Percentiles rank a stretch among this genome's conserved stretches.
phyloP scores from a whole-genome alignment of 2,329 filamentous ascomycete species.

The Exophiala phaeomuriformis region DNA sequence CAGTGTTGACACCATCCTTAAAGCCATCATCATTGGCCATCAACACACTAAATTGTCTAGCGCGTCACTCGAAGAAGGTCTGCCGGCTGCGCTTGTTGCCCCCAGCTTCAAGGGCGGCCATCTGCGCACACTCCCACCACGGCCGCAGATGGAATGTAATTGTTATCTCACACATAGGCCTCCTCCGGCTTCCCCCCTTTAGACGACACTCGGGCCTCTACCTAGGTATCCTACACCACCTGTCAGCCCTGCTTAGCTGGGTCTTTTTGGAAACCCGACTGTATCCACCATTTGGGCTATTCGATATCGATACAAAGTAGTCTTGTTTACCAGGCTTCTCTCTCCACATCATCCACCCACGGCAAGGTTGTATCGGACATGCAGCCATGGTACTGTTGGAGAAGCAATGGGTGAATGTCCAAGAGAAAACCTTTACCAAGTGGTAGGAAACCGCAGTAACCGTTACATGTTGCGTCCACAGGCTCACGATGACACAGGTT shows the following conservation, averaged over 20 bases:
- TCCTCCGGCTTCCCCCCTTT: neutral
- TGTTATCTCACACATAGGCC: neutral
- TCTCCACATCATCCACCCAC: neutral
- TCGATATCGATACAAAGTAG: neutral
- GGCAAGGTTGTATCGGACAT: constrained; percentile 15
- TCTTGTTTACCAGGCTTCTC: neutral
- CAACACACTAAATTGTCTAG: neutral
- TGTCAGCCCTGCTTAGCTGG: neutral
- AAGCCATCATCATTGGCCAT: neutral
- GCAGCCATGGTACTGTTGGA: constrained; percentile 45
- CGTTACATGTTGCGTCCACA: neutral
- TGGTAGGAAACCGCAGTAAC: constrained; percentile 49
- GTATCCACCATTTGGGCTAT: neutral
- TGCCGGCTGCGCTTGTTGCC: neutral
- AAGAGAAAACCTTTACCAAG: constrained; percentile 99
- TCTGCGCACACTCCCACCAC: neutral
- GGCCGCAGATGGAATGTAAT: neutral
- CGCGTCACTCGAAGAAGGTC: neutral
- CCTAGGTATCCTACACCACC: neutral
- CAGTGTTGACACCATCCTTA: constrained; percentile 5
- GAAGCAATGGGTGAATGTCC: constrained; percentile 65
- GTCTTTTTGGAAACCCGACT: neutral
- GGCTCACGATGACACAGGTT: constrained; percentile 53
- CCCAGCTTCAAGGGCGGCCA: neutral
- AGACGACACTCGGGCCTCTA: constrained; percentile 1